Evolutionary conservation across 2,329 filamentous ascomycete genomes (phyloP), one percentile per base, ranked within the genome.

Genomic region (Purpureocillium lavendulum): DNA sequence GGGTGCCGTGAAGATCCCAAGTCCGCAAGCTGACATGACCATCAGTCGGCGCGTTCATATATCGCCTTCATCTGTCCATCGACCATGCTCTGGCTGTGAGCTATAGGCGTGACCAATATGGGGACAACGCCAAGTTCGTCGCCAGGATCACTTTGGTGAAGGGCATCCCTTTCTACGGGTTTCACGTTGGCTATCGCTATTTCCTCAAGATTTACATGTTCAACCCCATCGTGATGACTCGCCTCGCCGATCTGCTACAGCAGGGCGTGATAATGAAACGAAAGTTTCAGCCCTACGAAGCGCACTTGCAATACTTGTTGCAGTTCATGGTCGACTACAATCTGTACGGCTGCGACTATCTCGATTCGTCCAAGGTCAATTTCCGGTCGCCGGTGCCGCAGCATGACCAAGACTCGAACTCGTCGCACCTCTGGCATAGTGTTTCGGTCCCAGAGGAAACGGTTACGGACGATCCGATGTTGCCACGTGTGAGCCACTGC

Each of bases 261-360:
- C 88, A 95, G 60, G 92, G 92, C 7, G 83, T 83, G 24, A 81
- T 98, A 33, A 77, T 97, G 76, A 86, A 86, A 56, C 77, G 75
- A 43, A 73, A 77, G 17, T 83, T 98, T 33, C 90, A 97, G 55
- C 90, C 92, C 0, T 94, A 92, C 55, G 92, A 98, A 62, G 88
- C 86, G 14, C 94, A 98, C 58, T 61, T 97, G 45, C 87, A 95
- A 55, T 97, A 89, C 57, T 66, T 96, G 8, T 71, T 92, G 9
- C 94, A 98, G 62, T 98, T 94, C 77, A 97, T 98, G 92, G 84
- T 83, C 47, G 94, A 98, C 59, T 98, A 94, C 68, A 98, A 96
- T 56, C 69, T 98, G 49, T 97, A 94, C 58, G 94, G 94, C 7
- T 98, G 92, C 56, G 82, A 80, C 40, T 94, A 90, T 52, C 79